Conservation (phyloP, 2,329 filamentous ascomycete genomes). For the Ilyonectria robusta region DNA sequence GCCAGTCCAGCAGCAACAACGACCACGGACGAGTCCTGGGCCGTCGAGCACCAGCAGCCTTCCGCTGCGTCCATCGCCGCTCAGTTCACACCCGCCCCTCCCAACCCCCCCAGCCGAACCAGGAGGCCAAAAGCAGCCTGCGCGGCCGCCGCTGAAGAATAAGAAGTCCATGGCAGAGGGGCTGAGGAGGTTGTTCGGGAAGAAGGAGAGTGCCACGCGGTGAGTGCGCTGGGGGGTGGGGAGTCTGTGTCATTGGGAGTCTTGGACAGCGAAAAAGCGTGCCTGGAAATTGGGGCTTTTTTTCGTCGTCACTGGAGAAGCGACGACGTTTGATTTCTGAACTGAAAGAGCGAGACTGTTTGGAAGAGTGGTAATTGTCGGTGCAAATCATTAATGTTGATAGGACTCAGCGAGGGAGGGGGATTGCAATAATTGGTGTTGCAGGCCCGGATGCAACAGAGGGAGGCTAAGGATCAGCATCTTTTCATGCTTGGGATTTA, state of each 20-base stretch:
- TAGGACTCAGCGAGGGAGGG: not conserved
- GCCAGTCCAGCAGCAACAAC: conserved; percentile 14
- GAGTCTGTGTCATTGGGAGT: conserved; percentile 1
- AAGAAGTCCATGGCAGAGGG: conserved; percentile 55
- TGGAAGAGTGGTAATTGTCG: not conserved
- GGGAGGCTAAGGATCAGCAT: not conserved
- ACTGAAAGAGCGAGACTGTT: not conserved
- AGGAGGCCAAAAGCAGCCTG: conserved; percentile 14
- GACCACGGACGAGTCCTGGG: conserved; percentile 19
- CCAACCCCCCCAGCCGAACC: conserved; percentile 15
- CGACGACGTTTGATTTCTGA: not conserved
- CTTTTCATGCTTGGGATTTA: not conserved
- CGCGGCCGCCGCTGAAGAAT: conserved; percentile 39
- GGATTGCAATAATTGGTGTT: conserved; percentile 1
- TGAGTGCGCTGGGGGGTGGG: not conserved
- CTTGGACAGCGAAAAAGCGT: not conserved
- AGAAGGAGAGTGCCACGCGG: conserved; percentile 40
- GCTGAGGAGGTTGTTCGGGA: conserved; percentile 58
- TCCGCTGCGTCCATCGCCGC: conserved; percentile 25
- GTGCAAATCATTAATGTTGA: no score
- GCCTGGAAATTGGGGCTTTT: not conserved
- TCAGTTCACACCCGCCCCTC: conserved; percentile 21
- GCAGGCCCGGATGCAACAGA: not conserved
- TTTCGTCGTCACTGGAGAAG: not conserved
- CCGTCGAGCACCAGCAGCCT: conserved; percentile 21